Evolutionary conservation across 371 early-diverging fungal species (phyloP), one percentile per base, ranked within the genome.

Genomic region (Mucor circinelloides): DNA sequence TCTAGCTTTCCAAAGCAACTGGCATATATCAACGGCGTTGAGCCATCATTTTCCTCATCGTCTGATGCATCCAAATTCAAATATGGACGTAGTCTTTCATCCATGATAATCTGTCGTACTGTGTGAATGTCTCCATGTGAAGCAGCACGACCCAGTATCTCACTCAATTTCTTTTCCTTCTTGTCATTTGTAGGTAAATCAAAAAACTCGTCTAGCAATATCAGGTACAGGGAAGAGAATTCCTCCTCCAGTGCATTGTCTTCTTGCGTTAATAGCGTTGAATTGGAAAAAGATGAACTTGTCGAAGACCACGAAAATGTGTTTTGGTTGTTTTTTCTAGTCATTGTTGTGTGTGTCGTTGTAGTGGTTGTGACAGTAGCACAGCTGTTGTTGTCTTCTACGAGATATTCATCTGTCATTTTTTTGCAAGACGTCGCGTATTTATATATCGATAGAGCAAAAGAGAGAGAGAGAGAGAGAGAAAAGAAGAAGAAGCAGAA

Each of bases 1-100:
- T 88, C 82, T 2, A 81, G 58, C 64, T 94, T 89, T n/a, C 94
- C 95, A 80, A 95, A 95, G 68, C 94, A 94, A 9, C 94, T 86
- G 0, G 96, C 93, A 73, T 91, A 92, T 31, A 95, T 92, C 36
- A 97, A 78, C 15, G 93, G 90, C 3, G 93, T 89, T 2, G 83
- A 81, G 2, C 95, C 96, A 66, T 91, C 91, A 68, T 87, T 90
- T 42, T 95, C 85, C 19, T 85, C 87, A 73, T 89, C 91, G 61
- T 95, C 85, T 17, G 65, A 48, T n/a, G 34, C 46, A 36, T 74
- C 68, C 9, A 70, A 28, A 44, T 62, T 48, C n/a, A 68, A 30
- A 68, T 60, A 64, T 19, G 61, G 50, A 17, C 65, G 46, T 12
- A 64, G 25, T 3, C 61, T 38, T 56, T 44, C 23, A 38, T 68